A percentile compares a stretch with the other conserved stretches of the same genome.
Evolutionary conservation across 2,329 filamentous ascomycete genomes (phyloP).

Genomic region (Trichoderma oligosporum): DNA sequence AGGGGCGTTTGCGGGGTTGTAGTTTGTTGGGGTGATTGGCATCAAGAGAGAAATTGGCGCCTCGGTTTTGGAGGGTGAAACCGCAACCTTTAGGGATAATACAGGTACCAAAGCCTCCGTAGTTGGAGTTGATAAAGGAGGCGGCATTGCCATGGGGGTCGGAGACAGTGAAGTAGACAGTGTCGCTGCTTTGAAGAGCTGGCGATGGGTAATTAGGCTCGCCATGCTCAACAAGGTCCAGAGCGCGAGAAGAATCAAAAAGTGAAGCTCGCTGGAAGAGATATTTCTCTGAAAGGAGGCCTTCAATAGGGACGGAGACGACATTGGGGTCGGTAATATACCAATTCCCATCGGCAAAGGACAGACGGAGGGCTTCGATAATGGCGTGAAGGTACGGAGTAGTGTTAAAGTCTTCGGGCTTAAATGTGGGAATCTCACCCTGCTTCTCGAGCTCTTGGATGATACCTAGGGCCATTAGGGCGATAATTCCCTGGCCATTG

Average conservation of each 20-base stretch:
- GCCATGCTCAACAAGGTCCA: slow-evolving; percentile 62
- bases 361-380: slow-evolving; percentile 82
- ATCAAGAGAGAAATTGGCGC: slow-evolving; percentile 75
- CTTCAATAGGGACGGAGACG: slow-evolving; percentile 61
- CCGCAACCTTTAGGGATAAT: slow-evolving; percentile 85
- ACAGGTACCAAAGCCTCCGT: slow-evolving; percentile 78
- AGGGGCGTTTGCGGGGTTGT: slow-evolving; percentile 80
- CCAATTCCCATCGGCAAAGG: slow-evolving; percentile 87
- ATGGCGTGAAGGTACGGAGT: slow-evolving; percentile 77
- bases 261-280: slow-evolving; percentile 64
- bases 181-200: slow-evolving; percentile 81
- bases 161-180: slow-evolving; percentile 86
- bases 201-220: slow-evolving; percentile 54
- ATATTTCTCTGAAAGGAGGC: slow-evolving; percentile 69
- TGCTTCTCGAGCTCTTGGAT: slow-evolving; percentile 77
- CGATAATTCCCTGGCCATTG: slow-evolving; percentile 93
- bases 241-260: slow-evolving; percentile 56
- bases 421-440: slow-evolving; percentile 70
- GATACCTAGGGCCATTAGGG: slow-evolving; percentile 89
- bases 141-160: slow-evolving; percentile 84
- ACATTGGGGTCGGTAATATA: slow-evolving; percentile 82
- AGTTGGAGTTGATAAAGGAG: slow-evolving; percentile 96
- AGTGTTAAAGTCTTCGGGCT: slow-evolving; percentile 72
- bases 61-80: slow-evolving; percentile 92
- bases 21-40: slow-evolving; percentile 73